phyloP scores from a whole-genome alignment of 2,329 filamentous ascomycete genomes.

The Rosellinia necatrix region DNA sequence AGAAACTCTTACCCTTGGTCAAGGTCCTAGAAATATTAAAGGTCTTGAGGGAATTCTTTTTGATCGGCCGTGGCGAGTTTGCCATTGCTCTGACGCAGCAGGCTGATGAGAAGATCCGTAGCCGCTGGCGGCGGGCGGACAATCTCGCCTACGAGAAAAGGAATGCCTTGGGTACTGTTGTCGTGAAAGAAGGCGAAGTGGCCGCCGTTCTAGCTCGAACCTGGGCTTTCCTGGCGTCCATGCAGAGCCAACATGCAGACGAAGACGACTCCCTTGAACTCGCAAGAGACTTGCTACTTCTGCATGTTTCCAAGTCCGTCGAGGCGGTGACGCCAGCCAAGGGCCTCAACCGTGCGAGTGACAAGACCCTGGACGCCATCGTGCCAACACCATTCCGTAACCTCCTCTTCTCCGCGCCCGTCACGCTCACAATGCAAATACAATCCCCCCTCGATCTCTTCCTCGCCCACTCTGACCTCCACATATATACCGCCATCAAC shows the following conservation, averaged over 20 bases:
- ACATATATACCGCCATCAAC: constrained; percentile 82
- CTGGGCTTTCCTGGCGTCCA: constrained; percentile 78
- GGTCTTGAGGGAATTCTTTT: constrained; percentile 82
- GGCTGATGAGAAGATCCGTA: constrained; percentile 78
- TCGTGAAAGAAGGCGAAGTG: constrained; percentile 87
- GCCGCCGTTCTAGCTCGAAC: constrained; percentile 75
- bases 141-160: constrained; percentile 62
- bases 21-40: constrained; percentile 78
- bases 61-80: constrained; percentile 89
- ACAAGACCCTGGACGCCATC: constrained; percentile 42
- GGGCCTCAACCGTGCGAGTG: constrained; percentile 38
- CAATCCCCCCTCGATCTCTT: constrained; percentile 86
- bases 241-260: constrained; percentile 71
- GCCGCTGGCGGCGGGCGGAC: constrained; percentile 69
- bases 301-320: constrained; percentile 63
- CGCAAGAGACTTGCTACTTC: constrained; percentile 74
- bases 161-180: constrained; percentile 64
- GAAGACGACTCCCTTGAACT: constrained; percentile 85
- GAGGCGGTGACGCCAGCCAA: constrained; percentile 44
- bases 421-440: constrained; percentile 71
- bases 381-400: constrained; percentile 71
- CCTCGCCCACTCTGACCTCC: constrained; percentile 74
- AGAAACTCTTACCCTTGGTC: constrained; percentile 76
- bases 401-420: constrained; percentile 78
- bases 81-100: constrained; percentile 84